Evolutionary conservation across 305 asterid species (phyloP).

Genomic region (Vinca major): DNA sequence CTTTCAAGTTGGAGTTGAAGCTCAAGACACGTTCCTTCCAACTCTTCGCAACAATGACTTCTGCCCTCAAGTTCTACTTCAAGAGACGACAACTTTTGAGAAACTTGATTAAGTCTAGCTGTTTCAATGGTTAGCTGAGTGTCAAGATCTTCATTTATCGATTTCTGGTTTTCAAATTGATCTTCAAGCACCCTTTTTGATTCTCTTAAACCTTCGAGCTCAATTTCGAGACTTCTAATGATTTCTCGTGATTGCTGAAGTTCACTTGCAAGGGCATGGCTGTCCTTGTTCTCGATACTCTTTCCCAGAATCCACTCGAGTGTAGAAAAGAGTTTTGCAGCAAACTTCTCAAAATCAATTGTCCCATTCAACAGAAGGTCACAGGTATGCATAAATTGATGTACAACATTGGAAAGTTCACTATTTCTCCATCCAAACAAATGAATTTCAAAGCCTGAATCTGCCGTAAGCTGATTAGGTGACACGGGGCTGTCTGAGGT

Average conservation of each 20-base stretch:
- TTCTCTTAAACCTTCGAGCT: constrained; percentile 38
- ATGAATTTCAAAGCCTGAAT: constrained; percentile 19
- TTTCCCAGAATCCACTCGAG: constrained; percentile 33
- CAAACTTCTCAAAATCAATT: constrained; percentile 29
- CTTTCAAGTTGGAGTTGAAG: constrained; percentile 83
- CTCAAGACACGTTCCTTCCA: constrained; percentile 70
- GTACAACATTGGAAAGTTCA: constrained; percentile 21
- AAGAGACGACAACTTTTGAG: constrained; percentile 45
- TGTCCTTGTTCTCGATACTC: constrained; percentile 19
- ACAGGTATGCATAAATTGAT: constrained; percentile 27
- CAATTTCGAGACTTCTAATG: constrained; percentile 25
- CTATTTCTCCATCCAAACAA: constrained; percentile 34
- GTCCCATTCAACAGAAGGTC: constrained; percentile 28
- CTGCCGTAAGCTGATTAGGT: constrained; percentile 15
- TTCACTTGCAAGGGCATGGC: constrained; percentile 21
- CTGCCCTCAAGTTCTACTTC: constrained; percentile 63
- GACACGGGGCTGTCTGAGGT: constrained; percentile 6
- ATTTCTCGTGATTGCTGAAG: constrained; percentile 28
- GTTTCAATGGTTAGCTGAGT: constrained; percentile 50
- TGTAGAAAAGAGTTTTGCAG: constrained; percentile 21
- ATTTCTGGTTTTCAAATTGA: constrained; percentile 52
- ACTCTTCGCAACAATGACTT: constrained; percentile 54
- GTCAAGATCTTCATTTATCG: constrained; percentile 56
- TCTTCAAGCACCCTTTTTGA: constrained; percentile 44
- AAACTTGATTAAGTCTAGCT: constrained; percentile 37